These are phyloP conservation scores for Echria macrotheca DNA, from an alignment of 495 filamentous ascomycete genomes.

Conservation along the genomic window DNA sequence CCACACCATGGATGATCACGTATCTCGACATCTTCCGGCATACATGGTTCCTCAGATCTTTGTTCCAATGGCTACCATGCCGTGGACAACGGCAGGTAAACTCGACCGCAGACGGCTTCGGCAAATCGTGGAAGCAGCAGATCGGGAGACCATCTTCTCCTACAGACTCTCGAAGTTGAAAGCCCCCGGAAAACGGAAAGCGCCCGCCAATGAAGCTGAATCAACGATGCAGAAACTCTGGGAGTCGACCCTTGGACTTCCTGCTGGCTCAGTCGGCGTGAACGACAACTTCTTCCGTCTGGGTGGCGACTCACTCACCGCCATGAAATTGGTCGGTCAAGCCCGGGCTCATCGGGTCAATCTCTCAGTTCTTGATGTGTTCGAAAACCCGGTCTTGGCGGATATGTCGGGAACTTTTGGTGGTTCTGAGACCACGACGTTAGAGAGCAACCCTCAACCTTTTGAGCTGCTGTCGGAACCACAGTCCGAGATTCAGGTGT, in stretches of 20 bases:
- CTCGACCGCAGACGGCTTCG: conserved; percentile 47
- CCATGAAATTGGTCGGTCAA: conserved; percentile 43
- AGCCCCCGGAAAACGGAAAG: neutral
- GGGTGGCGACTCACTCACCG: conserved; percentile 47
- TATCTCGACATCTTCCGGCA: conserved; percentile 27
- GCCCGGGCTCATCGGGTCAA: conserved; percentile 24
- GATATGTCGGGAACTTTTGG: conserved; percentile 21
- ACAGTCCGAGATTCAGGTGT: conserved; percentile 6
- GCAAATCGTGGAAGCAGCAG: conserved; percentile 7
- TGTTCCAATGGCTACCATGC: conserved; percentile 48
- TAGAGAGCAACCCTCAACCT: conserved; percentile 23
- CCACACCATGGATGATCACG: conserved; percentile 4
- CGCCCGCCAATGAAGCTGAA: conserved; percentile 23
- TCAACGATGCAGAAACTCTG: conserved; percentile 39
- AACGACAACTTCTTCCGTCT: conserved; percentile 43
- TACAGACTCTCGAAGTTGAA: conserved; percentile 11
- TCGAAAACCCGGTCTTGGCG: conserved; percentile 23
- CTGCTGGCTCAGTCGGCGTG: conserved; percentile 26
- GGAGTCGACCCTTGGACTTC: conserved; percentile 39
- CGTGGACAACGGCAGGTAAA: conserved; percentile 48
- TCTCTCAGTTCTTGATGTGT: conserved; percentile 37
- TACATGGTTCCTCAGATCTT: conserved; percentile 57
- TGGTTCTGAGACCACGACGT: neutral
- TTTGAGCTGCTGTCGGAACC: conserved; percentile 42
- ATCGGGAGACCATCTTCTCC: conserved; percentile 4